Evolutionary conservation across 2,329 filamentous ascomycete genomes (phyloP).

Genomic region (Huntiella abstrusa): DNA sequence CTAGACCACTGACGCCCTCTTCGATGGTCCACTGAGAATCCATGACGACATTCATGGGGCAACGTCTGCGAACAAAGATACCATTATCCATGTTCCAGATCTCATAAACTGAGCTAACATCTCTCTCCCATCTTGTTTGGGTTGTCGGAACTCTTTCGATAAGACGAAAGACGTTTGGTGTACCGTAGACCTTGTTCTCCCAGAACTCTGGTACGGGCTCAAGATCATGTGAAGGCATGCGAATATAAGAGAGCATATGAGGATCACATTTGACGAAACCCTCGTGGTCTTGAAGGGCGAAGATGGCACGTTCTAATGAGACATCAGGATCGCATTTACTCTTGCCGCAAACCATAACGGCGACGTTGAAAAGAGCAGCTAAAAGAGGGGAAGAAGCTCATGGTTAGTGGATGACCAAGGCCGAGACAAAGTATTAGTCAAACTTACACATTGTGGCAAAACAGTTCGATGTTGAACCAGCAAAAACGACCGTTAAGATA

Average conservation of each 20-base stretch:
- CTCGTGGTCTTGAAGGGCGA: conserved; percentile 30
- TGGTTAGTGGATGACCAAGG: no score
- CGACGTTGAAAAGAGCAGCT: conserved; percentile 25
- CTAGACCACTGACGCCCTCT: conserved; percentile 16
- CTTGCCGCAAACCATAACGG: conserved; percentile 23
- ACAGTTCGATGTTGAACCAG: neutral
- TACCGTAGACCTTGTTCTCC: conserved; percentile 8
- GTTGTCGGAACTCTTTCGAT: conserved; percentile 32
- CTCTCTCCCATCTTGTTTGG: conserved; percentile 35
- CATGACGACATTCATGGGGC: conserved; percentile 31
- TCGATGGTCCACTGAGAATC: conserved; percentile 32
- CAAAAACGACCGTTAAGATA: no score
- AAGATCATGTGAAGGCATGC: conserved; percentile 16
- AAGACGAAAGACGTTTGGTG: conserved; percentile 26
- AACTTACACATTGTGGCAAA: conserved; percentile 1
- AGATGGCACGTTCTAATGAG: conserved; percentile 21
- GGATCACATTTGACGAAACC: conserved; percentile 35
- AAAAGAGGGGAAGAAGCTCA: no score
- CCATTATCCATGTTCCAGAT: conserved; percentile 31
- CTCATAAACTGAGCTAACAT: conserved; percentile 34
- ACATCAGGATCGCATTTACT: conserved; percentile 24
- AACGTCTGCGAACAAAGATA: conserved; percentile 31
- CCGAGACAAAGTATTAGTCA: no score
- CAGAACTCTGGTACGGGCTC: conserved; percentile 14
- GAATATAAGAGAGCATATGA: conserved; percentile 27